Base-by-base conservation (phyloP, 2,329 filamentous ascomycete genomes). In the Cladophialophora carrionii region DNA sequence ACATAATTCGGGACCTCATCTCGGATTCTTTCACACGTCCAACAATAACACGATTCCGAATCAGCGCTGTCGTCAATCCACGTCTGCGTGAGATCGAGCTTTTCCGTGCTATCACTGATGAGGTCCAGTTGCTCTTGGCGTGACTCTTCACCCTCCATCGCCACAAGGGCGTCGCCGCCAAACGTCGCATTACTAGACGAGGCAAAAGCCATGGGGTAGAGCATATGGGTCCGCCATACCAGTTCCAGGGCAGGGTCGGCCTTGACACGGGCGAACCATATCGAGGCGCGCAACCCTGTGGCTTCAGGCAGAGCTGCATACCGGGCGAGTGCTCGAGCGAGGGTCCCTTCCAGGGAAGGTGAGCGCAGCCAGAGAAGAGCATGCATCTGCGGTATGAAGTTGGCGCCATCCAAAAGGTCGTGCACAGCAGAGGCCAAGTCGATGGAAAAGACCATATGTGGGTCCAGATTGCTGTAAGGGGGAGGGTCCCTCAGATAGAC, bases 361-460 rank as follows among this genome's bases (percentile, higher is more conserved):
- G 68, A 68, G 6, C 68, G 68, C 46, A 70, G 53, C 66, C 66
- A 70, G 1, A 70, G 58, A 31, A 65, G 61, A 20, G 54, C 46
- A 26, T 64, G 63, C 24, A 58, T 54, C 7, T 54, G 26, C 12
- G 64, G 57, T 10, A 63, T 37, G 61, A 70, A 70, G 10, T n/a
- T 32, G 9, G 41, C 60, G 12, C 52, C 48, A 29, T 62, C 48
- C n/a, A 41, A 49, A 9, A 62, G 29, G 9, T 53, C 48, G 26
- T 62, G 62, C 29, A 70, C 65, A 1, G 51, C 54, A 29, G 57
- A 17, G 9, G 57, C 32, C 9, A 68, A 57, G 48, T 70, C 68
- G 32, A 65, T 41, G 12, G 59, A 55, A 29, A 67, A 58, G 29
- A 29, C 46, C 29, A 52, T 53, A 9, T 61, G 29, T 10, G 51